Conservation (phyloP, 1,284 basidiomycete species). For the Tilletia walkeri region DNA sequence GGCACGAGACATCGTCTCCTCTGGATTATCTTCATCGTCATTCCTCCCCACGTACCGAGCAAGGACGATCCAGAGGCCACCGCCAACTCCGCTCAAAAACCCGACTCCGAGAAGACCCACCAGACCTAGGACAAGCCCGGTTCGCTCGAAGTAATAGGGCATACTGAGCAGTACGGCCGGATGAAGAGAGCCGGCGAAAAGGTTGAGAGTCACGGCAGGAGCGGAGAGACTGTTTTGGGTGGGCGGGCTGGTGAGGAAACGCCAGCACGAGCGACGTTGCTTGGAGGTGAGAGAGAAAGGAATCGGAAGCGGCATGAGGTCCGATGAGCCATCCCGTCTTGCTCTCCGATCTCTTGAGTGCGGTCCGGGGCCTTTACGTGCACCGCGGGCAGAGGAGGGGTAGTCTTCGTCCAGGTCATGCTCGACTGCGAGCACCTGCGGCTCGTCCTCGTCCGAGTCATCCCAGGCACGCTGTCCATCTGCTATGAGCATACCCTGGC, state of each 20-base stretch:
- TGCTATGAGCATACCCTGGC: slow-evolving; percentile 1
- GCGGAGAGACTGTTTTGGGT: slow-evolving; percentile 29
- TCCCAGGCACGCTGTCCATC: slow-evolving; percentile 15
- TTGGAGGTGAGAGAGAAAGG: slow-evolving; percentile 6
- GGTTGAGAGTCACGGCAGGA: slow-evolving; percentile 47
- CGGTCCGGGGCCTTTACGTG: neutral
- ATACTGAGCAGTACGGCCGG: slow-evolving; percentile 50
- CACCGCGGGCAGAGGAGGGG: neutral
- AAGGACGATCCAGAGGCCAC: slow-evolving; percentile 50
- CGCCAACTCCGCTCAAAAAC: slow-evolving; percentile 48
- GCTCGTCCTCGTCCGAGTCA: slow-evolving; percentile 19
- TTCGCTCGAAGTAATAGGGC: slow-evolving; percentile 49
- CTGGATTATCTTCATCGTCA: slow-evolving; percentile 5
- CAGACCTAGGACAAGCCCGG: slow-evolving; percentile 37
- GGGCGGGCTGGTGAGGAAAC: slow-evolving; percentile 11
- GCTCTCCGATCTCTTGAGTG: neutral
- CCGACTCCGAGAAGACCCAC: slow-evolving; percentile 37
- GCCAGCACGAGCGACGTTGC: slow-evolving; percentile 15
- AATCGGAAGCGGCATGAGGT: neutral
- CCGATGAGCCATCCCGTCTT: neutral
- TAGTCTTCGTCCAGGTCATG: neutral
- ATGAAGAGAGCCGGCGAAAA: slow-evolving; percentile 49
- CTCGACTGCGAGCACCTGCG: neutral
- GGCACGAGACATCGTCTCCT: neutral
- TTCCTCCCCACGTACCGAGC: slow-evolving; percentile 50